These are phyloP conservation scores for Thymus quinquecostatus DNA, from an alignment of 257 asterid species.

Conservation along the genomic window DNA sequence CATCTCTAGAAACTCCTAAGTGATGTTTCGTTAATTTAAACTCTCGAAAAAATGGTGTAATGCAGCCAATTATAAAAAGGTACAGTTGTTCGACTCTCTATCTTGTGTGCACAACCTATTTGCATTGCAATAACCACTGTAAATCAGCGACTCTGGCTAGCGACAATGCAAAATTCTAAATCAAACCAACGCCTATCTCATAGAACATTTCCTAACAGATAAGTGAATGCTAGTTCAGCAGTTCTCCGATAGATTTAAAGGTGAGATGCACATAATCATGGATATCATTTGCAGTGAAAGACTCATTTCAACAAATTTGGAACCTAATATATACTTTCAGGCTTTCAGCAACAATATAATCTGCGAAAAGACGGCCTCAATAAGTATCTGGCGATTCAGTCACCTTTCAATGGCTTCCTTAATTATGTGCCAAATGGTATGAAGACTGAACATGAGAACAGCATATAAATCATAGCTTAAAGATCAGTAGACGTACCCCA, in stretches of 20 bases:
- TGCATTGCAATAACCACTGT: background rate
- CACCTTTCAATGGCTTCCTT: no score
- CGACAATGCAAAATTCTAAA: background rate
- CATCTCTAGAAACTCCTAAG: background rate
- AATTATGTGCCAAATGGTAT: no score
- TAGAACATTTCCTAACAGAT: background rate
- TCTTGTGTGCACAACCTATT: background rate
- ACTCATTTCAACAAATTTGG: background rate
- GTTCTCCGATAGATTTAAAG: background rate
- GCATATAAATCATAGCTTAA: conserved; percentile 19
- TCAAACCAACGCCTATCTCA: background rate
- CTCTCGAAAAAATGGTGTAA: background rate
- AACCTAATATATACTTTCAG: no score
- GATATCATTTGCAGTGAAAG: conserved; percentile 18
- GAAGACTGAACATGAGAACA: background rate
- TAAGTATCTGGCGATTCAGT: no score
- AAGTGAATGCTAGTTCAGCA: background rate
- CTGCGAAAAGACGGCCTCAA: no score
- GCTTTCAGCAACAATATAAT: no score
- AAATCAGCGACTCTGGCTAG: background rate
- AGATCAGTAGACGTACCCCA: conserved; percentile 66
- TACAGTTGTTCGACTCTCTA: background rate
- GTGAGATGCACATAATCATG: background rate
- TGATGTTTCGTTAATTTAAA: background rate
- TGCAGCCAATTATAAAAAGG: background rate